Conservation (phyloP, 2,329 filamentous ascomycete genomes). For the Blastomyces gilchristii region DNA sequence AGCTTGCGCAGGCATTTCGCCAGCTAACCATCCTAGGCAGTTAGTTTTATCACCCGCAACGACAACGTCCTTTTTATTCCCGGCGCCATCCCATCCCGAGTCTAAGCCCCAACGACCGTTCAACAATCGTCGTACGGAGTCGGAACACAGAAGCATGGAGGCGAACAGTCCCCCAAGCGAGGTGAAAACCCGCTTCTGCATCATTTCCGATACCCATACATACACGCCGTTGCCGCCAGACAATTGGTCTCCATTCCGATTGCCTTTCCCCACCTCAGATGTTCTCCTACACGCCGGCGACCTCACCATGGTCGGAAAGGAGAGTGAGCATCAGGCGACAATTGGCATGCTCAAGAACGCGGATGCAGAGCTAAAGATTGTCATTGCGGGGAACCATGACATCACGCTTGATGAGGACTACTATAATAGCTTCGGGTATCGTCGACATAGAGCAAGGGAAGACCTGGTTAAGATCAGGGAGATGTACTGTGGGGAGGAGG, state of each 20-base stretch:
- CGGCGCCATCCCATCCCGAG: background rate
- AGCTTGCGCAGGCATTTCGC: background rate
- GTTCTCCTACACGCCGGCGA: slow-evolving; percentile 51
- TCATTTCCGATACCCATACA: slow-evolving; percentile 37
- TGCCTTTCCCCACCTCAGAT: slow-evolving; percentile 42
- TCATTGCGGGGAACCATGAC: slow-evolving; percentile 56
- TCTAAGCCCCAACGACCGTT: background rate
- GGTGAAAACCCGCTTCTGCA: slow-evolving; percentile 33
- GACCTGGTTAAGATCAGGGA: slow-evolving; percentile 29
- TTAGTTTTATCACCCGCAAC: background rate
- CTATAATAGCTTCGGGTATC: slow-evolving; percentile 28
- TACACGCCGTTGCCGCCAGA: slow-evolving; percentile 18
- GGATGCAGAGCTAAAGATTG: slow-evolving; percentile 48
- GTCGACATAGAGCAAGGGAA: slow-evolving; percentile 17
- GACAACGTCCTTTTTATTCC: background rate
- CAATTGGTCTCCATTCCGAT: slow-evolving; percentile 24
- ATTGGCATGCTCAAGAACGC: slow-evolving; percentile 40
- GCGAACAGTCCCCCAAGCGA: background rate
- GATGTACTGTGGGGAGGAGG: slow-evolving; percentile 40
- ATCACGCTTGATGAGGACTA: slow-evolving; percentile 45
- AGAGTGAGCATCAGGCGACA: slow-evolving; percentile 39
- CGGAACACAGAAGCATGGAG: background rate
- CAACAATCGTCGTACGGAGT: background rate
- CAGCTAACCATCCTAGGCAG: background rate
- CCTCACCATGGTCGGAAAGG: slow-evolving; percentile 43